phyloP scores from a whole-genome alignment of 2,329 filamentous ascomycete genomes.

The Colletotrichum lini region DNA sequence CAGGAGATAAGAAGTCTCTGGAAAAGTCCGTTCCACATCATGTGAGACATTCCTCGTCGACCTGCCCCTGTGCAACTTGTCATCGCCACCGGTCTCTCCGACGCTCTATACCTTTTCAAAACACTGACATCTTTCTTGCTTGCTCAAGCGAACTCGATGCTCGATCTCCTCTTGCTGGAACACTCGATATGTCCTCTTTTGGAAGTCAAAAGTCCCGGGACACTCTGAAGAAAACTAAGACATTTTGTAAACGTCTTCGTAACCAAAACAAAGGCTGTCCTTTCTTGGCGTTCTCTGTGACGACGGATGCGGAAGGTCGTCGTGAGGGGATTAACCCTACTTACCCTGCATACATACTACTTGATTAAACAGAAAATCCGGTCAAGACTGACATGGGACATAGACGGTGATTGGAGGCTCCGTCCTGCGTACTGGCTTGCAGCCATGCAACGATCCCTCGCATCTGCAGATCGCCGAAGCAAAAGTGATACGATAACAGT shows the following conservation, averaged over 20 bases:
- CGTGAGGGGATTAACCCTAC: conserved; percentile 41
- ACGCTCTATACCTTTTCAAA: not conserved
- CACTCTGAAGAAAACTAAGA: conserved; percentile 22
- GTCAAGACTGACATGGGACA: not conserved
- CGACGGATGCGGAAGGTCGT: conserved; percentile 15
- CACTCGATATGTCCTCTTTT: conserved; percentile 13
- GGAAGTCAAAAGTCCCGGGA: conserved; percentile 18
- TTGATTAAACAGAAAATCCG: conserved; percentile 55
- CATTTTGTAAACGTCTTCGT: conserved; percentile 16
- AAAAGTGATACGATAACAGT: too few relatives aligned
- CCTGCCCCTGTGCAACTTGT: conserved; percentile 20
- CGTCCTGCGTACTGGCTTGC: not conserved
- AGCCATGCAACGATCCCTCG: not conserved
- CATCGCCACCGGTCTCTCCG: conserved; percentile 28
- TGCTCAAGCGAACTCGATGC: not conserved
- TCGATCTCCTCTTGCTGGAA: conserved; percentile 14
- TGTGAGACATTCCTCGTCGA: conserved; percentile 15
- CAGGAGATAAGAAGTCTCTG: not conserved
- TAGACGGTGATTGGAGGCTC: not conserved
- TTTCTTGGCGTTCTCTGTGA: not conserved
- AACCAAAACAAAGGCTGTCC: not conserved
- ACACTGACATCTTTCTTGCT: too few relatives aligned
- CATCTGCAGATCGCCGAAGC: too few relatives aligned
- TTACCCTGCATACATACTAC: conserved; percentile 52
- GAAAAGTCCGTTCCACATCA: conserved; percentile 6